Percentiles rank a stretch among this genome's conserved stretches.
phyloP scores from a whole-genome alignment of 257 asterid genomes.

The Cruciata laevipes region DNA sequence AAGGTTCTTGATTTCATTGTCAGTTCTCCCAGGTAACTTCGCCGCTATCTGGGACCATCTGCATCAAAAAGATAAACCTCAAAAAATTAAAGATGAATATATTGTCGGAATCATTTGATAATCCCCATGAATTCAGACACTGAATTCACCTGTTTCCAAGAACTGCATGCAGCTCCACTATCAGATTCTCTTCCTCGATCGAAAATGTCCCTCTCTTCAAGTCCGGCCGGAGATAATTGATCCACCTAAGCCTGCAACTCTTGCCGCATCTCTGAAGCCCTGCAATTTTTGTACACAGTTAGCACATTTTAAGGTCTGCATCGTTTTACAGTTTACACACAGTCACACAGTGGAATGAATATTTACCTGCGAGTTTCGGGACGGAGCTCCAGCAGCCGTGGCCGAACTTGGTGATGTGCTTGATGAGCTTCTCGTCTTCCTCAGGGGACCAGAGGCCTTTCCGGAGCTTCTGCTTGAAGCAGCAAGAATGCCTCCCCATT shows the following conservation, averaged over 20 bases:
- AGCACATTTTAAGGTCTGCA: background rate
- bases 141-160: constrained; percentile 68
- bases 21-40: constrained; percentile 83
- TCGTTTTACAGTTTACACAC: background rate
- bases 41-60: constrained; percentile 97
- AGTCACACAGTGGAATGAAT: background rate
- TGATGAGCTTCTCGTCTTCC: constrained; percentile 88
- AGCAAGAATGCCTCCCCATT: constrained; percentile 96
- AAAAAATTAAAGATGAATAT: no score
- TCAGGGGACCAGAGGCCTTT: constrained; percentile 99
- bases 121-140: no score
- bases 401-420: constrained; percentile 71
- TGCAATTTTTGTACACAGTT: background rate
- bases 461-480: constrained; percentile 76
- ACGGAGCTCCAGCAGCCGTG: constrained; percentile 99
- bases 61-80: background rate
- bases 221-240: constrained; percentile 86
- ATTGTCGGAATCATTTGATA: background rate
- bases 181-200: constrained; percentile 71
- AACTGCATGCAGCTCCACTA: constrained; percentile 80
- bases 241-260: constrained; percentile 92
- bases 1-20: constrained; percentile 80
- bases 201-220: constrained; percentile 88
- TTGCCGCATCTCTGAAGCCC: constrained; percentile 88
- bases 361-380: constrained; percentile 78